Base-by-base conservation (phyloP, 2,329 filamentous ascomycete genomes). In the Monilinia fructicola region DNA sequence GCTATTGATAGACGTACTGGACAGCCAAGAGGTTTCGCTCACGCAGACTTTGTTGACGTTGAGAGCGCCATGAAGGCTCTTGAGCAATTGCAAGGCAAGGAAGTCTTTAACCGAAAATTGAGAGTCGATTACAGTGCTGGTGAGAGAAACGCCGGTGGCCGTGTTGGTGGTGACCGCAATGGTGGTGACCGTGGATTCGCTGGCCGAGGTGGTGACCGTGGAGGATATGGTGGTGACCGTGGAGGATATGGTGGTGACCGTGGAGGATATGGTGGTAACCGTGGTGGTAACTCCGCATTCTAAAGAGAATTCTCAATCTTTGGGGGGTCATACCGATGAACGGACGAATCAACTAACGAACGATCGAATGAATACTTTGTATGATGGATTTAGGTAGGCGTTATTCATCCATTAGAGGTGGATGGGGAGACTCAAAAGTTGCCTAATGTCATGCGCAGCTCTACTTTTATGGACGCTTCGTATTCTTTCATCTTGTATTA, bases 1-100 rank as follows among this genome's bases (percentile, higher is more conserved):
- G 90, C 92, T 62, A 90, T 95, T 73, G 92, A 96, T 78, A 86
- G 90, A 73, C 84, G 87, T 70, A 93, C 90, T 9, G 92, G 92
- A 55, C 89, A 90, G 79, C 90, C 90, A 48, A 84, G 91, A 76
- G 93, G 93, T 69, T 96, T 95, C 76, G 90, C 89, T 26, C 92
- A 96, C 76, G 90, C 89, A 59, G 91, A 96, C 75, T 96, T 96
- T 77, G 74, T 84, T 54, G 86, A 90, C 72, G 76, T 88, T 50
- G 83, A 87, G 69, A 86, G 86, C 69, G 91, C 92, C n/a, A 73
- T 79, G 65, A 80, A 79, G 69, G 92, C 85, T 0, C 80, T 80
- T 73, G 83, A 87, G 65, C 71, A 81, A 18, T 80, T 96, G 50
- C 70, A 77, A 63, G 78, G 79, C 28, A 85, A 85, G 77, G 77